Percentiles rank a stretch among this genome's conserved stretches.
Conservation (phyloP, 257 asterid genomes). For the Penstemon newberryi region DNA sequence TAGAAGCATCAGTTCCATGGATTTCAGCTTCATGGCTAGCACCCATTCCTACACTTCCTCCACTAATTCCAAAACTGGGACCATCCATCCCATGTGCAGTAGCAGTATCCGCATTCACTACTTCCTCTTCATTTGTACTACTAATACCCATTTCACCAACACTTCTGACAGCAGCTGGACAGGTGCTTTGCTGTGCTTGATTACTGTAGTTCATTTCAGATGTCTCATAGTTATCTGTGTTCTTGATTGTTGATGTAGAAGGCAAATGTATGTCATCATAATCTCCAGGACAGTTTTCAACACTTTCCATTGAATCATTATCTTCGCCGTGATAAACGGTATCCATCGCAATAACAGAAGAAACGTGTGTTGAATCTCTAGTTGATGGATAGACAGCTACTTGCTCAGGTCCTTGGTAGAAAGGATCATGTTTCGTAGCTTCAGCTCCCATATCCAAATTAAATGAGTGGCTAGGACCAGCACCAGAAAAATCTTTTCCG, state of each 20-base stretch:
- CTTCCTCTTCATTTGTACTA: conserved; percentile 97
- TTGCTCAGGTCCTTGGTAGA: conserved; percentile 60
- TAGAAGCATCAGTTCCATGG: conserved; percentile 75
- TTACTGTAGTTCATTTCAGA: conserved; percentile 91
- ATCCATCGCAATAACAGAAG: conserved; percentile 98
- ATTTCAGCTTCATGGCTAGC: conserved; percentile 99
- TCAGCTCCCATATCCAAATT: conserved; percentile 63
- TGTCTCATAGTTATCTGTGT: conserved; percentile 64
- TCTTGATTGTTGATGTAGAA: conserved; percentile 67
- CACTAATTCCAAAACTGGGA: conserved; percentile 88
- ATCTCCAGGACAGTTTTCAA: conserved; percentile 85
- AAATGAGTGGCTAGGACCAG: conserved; percentile 85
- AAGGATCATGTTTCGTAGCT: conserved; percentile 53
- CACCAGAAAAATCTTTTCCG: conserved; percentile 66
- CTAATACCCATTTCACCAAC: conserved; percentile 92
- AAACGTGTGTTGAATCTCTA: conserved; percentile 72
- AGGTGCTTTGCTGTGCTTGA: conserved; percentile 93
- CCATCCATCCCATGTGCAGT: conserved; percentile 85
- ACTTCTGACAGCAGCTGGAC: conserved; percentile 72
- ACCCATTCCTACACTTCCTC: conserved; percentile 99
- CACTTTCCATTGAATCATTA: conserved; percentile 95
- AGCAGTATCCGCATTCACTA: conserved; percentile 79
- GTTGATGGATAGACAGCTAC: conserved; percentile 55
- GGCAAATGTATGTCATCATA: conserved; percentile 74
- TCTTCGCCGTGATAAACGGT: conserved; percentile 66